Evolutionary conservation across 331 rosid species (phyloP).

Genomic region (Rosa hybrid): DNA sequence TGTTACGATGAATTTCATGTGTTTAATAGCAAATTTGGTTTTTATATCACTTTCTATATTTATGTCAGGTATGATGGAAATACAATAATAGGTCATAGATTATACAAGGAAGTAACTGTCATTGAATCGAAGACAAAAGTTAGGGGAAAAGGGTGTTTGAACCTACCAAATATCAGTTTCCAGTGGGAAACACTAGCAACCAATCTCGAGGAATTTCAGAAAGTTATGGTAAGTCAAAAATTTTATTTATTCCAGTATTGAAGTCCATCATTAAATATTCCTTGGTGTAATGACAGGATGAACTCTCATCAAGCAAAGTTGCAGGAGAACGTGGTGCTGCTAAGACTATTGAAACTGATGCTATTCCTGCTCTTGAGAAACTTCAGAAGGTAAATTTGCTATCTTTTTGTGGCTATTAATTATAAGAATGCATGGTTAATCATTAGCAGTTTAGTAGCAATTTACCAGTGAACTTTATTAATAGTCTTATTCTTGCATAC

Average conservation of each 20-base stretch:
- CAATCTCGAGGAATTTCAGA: slow-evolving; percentile 54
- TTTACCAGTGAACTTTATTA: slow-evolving; percentile 13
- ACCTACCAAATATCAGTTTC: slow-evolving; percentile 44
- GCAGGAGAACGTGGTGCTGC: slow-evolving; percentile 44
- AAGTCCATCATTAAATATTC: background rate
- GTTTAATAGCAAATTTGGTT: slow-evolving; percentile 11
- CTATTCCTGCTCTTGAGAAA: slow-evolving; percentile 68
- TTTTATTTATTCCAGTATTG: slow-evolving; percentile 7
- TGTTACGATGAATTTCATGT: slow-evolving; percentile 7
- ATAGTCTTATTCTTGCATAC: slow-evolving; percentile 22
- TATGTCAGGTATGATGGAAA: slow-evolving; percentile 82
- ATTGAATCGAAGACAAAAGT: slow-evolving; percentile 41
- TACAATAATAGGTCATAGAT: slow-evolving; percentile 53
- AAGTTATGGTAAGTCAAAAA: slow-evolving; percentile 56
- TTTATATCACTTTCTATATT: slow-evolving; percentile 23
- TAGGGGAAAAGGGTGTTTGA: slow-evolving; percentile 29
- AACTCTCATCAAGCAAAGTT: slow-evolving; percentile 55
- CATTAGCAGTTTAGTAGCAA: background rate
- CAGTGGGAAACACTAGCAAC: slow-evolving; percentile 90
- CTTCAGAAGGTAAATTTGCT: slow-evolving; percentile 49
- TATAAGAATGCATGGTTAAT: slow-evolving; percentile 1
- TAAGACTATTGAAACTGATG: slow-evolving; percentile 55
- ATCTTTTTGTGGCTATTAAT: slow-evolving; percentile 11
- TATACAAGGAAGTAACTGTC: slow-evolving; percentile 58
- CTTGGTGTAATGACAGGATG: slow-evolving; percentile 56